A percentile compares a stretch with the other conserved stretches of the same genome.
phyloP scores from a whole-genome alignment of 2,329 filamentous ascomycete genomes.

The Septoria petroselini region DNA sequence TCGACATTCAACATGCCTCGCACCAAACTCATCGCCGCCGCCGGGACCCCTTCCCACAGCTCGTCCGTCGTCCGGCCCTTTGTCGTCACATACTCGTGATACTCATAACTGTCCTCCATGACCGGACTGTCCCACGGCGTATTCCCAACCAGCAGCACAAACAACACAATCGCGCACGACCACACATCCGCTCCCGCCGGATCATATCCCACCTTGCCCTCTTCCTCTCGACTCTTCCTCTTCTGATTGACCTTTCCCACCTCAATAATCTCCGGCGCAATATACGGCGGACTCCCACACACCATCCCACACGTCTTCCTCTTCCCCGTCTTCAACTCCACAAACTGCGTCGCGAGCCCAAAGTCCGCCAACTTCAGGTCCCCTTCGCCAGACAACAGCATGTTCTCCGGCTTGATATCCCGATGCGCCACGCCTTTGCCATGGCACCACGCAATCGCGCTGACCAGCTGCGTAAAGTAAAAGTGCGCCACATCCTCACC shows the following conservation, averaged over 20 bases:
- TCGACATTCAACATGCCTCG: slow-evolving; percentile 91
- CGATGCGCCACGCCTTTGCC: slow-evolving; percentile 92
- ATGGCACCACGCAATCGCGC: slow-evolving; percentile 91
- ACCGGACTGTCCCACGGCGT: slow-evolving; percentile 92
- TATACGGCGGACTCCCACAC: slow-evolving; percentile 94
- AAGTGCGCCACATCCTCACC: slow-evolving; percentile 91
- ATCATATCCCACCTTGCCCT: slow-evolving; percentile 60
- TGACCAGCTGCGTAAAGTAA: slow-evolving; percentile 89
- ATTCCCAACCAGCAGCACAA: slow-evolving; percentile 91
- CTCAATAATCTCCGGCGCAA: slow-evolving; percentile 81
- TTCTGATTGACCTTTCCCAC: slow-evolving; percentile 48
- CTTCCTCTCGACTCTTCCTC: slow-evolving; percentile 45
- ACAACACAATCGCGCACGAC: slow-evolving; percentile 97
- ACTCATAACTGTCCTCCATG: slow-evolving; percentile 82
- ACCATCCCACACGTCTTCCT: slow-evolving; percentile 81
- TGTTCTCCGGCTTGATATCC: slow-evolving; percentile 76
- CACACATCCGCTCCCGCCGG: slow-evolving; percentile 88
- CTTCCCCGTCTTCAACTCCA: slow-evolving; percentile 70
- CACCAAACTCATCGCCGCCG: slow-evolving; percentile 72
- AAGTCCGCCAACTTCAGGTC: slow-evolving; percentile 95
- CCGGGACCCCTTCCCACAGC: slow-evolving; percentile 76
- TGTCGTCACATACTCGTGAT: slow-evolving; percentile 76
- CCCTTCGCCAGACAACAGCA: slow-evolving; percentile 78
- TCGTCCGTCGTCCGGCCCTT: slow-evolving; percentile 77
- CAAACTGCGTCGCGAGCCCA: slow-evolving; percentile 89